Evolutionary conservation across 2,329 filamentous ascomycete species (phyloP).

Genomic region (Aureobasidium sp.): DNA sequence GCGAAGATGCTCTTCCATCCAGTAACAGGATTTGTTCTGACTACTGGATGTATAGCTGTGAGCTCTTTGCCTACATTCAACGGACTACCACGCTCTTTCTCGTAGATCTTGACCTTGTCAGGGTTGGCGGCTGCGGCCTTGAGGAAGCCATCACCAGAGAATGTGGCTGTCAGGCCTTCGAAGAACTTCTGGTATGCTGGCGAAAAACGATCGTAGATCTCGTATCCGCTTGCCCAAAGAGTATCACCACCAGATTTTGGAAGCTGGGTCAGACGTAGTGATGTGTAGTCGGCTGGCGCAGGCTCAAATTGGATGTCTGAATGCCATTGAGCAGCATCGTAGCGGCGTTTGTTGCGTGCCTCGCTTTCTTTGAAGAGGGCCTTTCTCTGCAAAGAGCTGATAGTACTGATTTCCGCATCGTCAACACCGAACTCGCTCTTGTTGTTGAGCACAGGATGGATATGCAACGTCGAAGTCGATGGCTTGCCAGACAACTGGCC

Average conservation of each 20-base stretch:
- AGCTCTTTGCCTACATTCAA: conserved; percentile 48
- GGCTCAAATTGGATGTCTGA: conserved; percentile 36
- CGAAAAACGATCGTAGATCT: conserved; percentile 51
- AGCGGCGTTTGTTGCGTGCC: conserved; percentile 22
- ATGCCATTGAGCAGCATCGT: conserved; percentile 42
- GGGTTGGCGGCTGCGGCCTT: conserved; percentile 33
- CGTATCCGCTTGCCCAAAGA: conserved; percentile 45
- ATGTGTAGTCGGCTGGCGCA: conserved; percentile 36
- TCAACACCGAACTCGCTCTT: conserved; percentile 35
- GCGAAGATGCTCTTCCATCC: conserved; percentile 54
- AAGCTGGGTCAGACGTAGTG: conserved; percentile 30
- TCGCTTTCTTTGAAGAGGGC: conserved; percentile 29
- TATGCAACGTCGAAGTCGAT: conserved; percentile 49
- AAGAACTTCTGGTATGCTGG: conserved; percentile 52
- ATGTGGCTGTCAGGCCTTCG: conserved; percentile 46
- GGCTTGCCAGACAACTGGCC: conserved; percentile 48
- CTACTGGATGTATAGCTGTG: conserved; percentile 47
- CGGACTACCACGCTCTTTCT: conserved; percentile 44
- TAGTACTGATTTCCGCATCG: conserved; percentile 35
- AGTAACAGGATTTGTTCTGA: conserved; percentile 57
- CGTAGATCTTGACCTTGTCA: conserved; percentile 38
- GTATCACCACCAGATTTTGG: conserved; percentile 36
- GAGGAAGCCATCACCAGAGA: conserved; percentile 28
- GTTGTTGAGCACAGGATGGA: conserved; percentile 49
- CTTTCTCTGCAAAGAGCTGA: conserved; percentile 31